Conservation (phyloP, 306 rosid genomes). For the Aeschynomene evenia region DNA sequence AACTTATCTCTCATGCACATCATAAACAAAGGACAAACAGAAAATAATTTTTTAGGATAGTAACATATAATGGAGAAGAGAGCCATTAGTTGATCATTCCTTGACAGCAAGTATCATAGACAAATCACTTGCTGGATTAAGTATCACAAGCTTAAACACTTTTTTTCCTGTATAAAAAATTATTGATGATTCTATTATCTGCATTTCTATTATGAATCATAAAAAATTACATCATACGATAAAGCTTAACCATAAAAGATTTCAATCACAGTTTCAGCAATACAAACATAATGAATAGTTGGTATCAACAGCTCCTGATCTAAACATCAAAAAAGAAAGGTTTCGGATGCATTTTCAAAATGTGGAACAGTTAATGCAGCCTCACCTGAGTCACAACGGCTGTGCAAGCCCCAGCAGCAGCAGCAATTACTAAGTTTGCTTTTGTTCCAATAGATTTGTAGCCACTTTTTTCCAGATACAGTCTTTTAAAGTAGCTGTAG, state of each 20-base stretch:
- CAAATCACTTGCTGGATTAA: not conserved
- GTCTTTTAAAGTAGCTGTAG: conserved; percentile 90
- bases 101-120: conserved; percentile 7
- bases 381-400: conserved; percentile 91
- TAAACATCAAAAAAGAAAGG: conserved; percentile 1
- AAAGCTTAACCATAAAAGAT: not conserved
- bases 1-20: conserved; percentile 9
- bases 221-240: conserved; percentile 14
- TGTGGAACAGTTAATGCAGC: conserved; percentile 18
- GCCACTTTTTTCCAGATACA: conserved; percentile 75
- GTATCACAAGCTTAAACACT: not conserved
- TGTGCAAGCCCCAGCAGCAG: conserved; percentile 98
- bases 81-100: not conserved
- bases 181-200: no score
- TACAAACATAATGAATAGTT: not conserved
- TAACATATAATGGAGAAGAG: conserved; percentile 10
- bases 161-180: not conserved
- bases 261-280: not conserved
- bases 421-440: conserved; percentile 84
- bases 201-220: conserved; percentile 1
- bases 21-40: conserved; percentile 14
- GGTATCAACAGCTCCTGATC: not conserved
- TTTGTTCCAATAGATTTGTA: conserved; percentile 74
- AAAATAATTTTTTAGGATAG: not conserved
- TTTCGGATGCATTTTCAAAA: not conserved